These are phyloP conservation scores for Clavariopsis aquatica DNA, from an alignment of 495 filamentous ascomycete genomes.

Conservation along the genomic window DNA sequence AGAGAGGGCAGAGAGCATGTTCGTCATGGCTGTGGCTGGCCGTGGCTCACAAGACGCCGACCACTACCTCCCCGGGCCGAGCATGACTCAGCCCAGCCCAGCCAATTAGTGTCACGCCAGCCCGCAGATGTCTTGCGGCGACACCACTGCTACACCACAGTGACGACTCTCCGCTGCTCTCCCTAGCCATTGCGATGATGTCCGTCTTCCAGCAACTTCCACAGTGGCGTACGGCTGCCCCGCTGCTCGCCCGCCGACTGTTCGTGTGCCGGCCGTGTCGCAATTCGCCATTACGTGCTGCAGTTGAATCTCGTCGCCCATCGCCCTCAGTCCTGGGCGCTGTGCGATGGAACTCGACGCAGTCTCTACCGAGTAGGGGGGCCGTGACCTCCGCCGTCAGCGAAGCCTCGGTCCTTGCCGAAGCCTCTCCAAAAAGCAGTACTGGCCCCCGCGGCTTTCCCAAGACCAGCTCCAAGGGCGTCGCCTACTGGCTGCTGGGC, in stretches of 20 bases:
- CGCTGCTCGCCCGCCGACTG: constrained; percentile 56
- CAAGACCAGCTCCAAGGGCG: constrained; percentile 66
- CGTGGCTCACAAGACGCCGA: too few relatives aligned
- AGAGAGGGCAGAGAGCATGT: not conserved
- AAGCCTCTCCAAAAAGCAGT: not conserved
- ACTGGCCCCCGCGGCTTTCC: constrained; percentile 62
- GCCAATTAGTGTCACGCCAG: not conserved
- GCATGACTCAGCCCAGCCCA: too few relatives aligned
- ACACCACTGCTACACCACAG: not conserved
- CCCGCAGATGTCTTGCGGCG: too few relatives aligned
- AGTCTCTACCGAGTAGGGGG: constrained; percentile 13
- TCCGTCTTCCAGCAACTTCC: constrained; percentile 48
- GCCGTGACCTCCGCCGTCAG: not conserved
- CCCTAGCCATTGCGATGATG: constrained; percentile 40
- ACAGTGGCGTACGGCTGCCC: constrained; percentile 54
- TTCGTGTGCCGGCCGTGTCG: constrained; percentile 68
- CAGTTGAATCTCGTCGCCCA: constrained; percentile 20
- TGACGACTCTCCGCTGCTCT: not conserved
- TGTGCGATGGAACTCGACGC: constrained; percentile 39
- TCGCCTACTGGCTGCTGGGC: constrained; percentile 90
- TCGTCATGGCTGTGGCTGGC: not conserved
- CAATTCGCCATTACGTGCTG: constrained; percentile 41
- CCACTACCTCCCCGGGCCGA: too few relatives aligned
- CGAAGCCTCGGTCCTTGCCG: not conserved
- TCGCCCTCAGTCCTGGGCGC: constrained; percentile 39